Percentiles rank a stretch among this genome's conserved stretches.
Evolutionary conservation across 345 rosid genomes (phyloP).

Genomic region (Nasturtium officinale): DNA sequence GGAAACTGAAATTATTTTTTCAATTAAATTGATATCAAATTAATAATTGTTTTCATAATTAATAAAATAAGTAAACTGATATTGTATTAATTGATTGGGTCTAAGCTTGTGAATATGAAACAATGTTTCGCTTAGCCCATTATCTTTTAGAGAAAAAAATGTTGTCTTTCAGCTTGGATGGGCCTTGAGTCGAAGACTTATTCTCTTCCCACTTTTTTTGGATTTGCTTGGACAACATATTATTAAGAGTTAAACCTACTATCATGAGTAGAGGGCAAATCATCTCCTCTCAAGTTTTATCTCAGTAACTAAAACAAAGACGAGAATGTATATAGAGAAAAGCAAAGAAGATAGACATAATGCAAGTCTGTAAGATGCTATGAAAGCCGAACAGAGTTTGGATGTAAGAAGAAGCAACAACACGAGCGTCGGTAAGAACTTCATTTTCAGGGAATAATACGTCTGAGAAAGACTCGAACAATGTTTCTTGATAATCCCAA

Average conservation of each 20-base stretch:
- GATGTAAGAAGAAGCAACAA: slow-evolving; percentile 7
- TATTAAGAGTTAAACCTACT: not conserved
- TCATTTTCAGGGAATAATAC: not conserved
- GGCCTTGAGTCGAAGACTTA: not conserved
- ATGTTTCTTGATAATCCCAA: not conserved
- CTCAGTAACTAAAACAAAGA: not conserved
- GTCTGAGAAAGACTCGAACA: not conserved
- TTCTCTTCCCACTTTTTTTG: not conserved
- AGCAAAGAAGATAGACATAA: no score
- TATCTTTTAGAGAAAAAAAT: not conserved
- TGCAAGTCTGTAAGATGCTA: no score
- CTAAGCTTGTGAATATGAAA: not conserved
- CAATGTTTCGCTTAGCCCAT: slow-evolving; percentile 1
- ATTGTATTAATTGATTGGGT: no score
- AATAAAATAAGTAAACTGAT: no score
- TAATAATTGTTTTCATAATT: no score
- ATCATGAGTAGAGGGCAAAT: not conserved
- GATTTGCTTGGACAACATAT: not conserved
- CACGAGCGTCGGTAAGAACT: not conserved
- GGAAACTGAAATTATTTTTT: no score
- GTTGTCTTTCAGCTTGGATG: not conserved
- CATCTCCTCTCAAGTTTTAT: not conserved
- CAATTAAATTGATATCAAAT: no score
- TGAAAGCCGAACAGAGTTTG: not conserved
- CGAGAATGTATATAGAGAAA: no score